A percentile compares a stretch with the other conserved stretches of the same genome.
Conservation (phyloP, 2,329 filamentous ascomycete genomes). For the Rhynchosporium graminicola region DNA sequence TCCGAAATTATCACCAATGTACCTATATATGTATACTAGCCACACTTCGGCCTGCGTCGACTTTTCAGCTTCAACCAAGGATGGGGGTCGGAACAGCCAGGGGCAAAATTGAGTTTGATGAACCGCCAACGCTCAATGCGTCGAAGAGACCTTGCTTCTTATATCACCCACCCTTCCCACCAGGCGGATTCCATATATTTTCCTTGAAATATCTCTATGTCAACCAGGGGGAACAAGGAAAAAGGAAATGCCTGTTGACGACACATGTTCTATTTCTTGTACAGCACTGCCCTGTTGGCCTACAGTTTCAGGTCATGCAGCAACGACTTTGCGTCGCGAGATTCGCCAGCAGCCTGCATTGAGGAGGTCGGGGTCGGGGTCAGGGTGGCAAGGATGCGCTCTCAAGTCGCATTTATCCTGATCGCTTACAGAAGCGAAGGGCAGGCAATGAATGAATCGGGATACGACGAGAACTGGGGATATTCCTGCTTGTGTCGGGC, state of each 20-base stretch:
- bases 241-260: background rate
- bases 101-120: slow-evolving; percentile 21
- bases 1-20: slow-evolving; percentile 16
- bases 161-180: background rate
- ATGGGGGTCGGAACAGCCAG: background rate
- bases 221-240: background rate
- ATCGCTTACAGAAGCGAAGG: background rate
- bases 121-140: slow-evolving; percentile 26
- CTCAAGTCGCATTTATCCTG: background rate
- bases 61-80: slow-evolving; percentile 4
- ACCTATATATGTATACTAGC: background rate
- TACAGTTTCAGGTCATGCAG: slow-evolving; percentile 27
- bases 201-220: slow-evolving; percentile 8
- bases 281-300: slow-evolving; percentile 11
- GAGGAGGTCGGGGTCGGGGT: slow-evolving; percentile 18
- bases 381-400: slow-evolving; percentile 17
- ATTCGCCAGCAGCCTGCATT: slow-evolving; percentile 17
- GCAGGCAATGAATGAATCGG: slow-evolving; percentile 1
- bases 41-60: slow-evolving; percentile 2
- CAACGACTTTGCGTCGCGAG: slow-evolving; percentile 15
- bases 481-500: background rate
- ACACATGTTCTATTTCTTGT: slow-evolving; percentile 9
- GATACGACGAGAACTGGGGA: slow-evolving; percentile 17
- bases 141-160: slow-evolving; percentile 14
- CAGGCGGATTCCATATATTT: background rate